These are phyloP conservation scores for Saksenaea vasiformis DNA, from an alignment of 371 early-diverging fungal genomes.

Conservation along the genomic window DNA sequence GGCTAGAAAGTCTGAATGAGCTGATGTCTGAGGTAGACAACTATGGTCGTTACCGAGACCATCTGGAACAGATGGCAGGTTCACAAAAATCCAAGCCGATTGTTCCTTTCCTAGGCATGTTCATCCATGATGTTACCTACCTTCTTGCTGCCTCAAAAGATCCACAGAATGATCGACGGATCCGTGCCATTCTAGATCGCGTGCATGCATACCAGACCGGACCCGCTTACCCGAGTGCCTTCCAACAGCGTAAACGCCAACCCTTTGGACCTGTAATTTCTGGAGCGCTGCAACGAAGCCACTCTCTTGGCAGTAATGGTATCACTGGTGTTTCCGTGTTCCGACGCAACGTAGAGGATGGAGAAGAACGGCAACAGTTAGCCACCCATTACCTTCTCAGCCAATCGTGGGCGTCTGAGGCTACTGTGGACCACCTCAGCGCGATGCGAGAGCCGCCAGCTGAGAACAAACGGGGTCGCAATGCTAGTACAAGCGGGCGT, in stretches of 20 bases:
- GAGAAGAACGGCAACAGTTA: slow-evolving; percentile 35
- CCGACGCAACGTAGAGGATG: slow-evolving; percentile 10
- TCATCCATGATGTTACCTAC: slow-evolving; percentile 78
- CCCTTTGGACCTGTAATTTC: slow-evolving; percentile 41
- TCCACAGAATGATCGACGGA: slow-evolving; percentile 42
- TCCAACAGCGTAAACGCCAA: slow-evolving; percentile 38
- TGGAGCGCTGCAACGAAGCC: slow-evolving; percentile 28
- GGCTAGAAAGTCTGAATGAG: slow-evolving; percentile 47
- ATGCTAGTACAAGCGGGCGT: neutral
- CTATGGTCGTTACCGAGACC: slow-evolving; percentile 63
- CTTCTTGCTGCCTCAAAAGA: slow-evolving; percentile 61
- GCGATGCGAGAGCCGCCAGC: slow-evolving; percentile 59
- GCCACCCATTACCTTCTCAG: slow-evolving; percentile 64
- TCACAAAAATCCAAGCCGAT: slow-evolving; percentile 46
- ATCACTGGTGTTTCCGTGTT: slow-evolving; percentile 6
- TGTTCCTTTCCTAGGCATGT: slow-evolving; percentile 74
- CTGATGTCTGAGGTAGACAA: slow-evolving; percentile 71
- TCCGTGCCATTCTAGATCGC: slow-evolving; percentile 38
- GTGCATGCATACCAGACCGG: slow-evolving; percentile 55
- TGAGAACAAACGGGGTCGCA: slow-evolving; percentile 21
- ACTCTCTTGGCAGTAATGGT: slow-evolving; percentile 12
- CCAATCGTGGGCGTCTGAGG: slow-evolving; percentile 55
- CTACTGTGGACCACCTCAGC: slow-evolving; percentile 70
- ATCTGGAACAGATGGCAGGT: slow-evolving; percentile 25
- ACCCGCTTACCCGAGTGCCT: slow-evolving; percentile 58